Evolutionary conservation across 1,284 basidiomycete species (phyloP).

Genomic region (Puccinia polysora): DNA sequence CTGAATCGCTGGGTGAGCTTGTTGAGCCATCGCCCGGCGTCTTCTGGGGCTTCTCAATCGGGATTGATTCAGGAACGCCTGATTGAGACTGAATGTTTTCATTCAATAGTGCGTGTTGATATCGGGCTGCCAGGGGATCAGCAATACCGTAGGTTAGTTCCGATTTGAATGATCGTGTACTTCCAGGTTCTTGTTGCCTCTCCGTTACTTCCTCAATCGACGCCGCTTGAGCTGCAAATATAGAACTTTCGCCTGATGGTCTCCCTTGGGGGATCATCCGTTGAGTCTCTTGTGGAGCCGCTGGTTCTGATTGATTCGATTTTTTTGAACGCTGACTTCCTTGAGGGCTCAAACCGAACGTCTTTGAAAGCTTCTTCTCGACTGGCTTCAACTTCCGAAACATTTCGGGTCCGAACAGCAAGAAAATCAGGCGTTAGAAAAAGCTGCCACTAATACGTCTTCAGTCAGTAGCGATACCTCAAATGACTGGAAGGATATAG

Average conservation of each 20-base stretch:
- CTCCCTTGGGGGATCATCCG: background rate
- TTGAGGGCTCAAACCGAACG: background rate
- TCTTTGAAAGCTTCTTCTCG: conserved; percentile 7
- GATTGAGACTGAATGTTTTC: background rate
- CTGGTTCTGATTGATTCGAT: background rate
- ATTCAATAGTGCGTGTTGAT: conserved; percentile 3
- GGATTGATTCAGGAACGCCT: background rate
- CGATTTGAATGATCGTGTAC: background rate
- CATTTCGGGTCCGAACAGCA: background rate
- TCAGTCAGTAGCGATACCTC: too few relatives aligned
- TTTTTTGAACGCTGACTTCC: conserved; percentile 2
- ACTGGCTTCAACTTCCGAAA: conserved; percentile 11
- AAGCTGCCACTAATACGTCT: too few relatives aligned
- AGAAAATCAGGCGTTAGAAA: background rate
- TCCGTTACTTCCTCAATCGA: too few relatives aligned
- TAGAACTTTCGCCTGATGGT: background rate
- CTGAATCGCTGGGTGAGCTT: background rate
- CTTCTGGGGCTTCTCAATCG: conserved; percentile 2
- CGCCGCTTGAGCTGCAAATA: background rate
- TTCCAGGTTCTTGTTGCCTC: too few relatives aligned
- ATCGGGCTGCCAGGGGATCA: conserved; percentile 5
- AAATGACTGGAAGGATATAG: too few relatives aligned
- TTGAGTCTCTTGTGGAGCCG: conserved; percentile 3
- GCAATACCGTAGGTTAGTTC: background rate
- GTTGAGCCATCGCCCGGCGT: background rate